Base-by-base conservation (phyloP, 257 asterid genomes). In the Ocimum tenuiflorum region DNA sequence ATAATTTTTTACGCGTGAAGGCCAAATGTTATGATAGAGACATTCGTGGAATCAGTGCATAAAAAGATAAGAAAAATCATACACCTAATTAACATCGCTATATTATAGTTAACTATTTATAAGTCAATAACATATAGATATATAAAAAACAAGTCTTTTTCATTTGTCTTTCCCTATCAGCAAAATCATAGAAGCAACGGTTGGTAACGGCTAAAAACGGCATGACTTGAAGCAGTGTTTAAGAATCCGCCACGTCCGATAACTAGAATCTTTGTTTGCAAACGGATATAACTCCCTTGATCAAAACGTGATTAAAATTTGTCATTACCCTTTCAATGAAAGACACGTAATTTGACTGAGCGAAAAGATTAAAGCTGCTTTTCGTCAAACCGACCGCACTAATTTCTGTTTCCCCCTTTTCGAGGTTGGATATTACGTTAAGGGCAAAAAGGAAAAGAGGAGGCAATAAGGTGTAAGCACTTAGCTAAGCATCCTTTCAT, bases 231-330 rank as follows among this genome's bases (percentile, higher is more conserved):
- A 51, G 18, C 52, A 54, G 62, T 77, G 71, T 42, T 36, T 72
- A 3, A 60, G 5, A 17, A 59, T n/a, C n/a, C 10, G 80, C 73
- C 83, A 79, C 83, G 82, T 53, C 23, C 4, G 4, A 3, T 12
- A 20, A 24, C 35, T 8, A 41, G 76, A 73, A 56, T 82, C 75
- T 69, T 61, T 62, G 70, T 50, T 10, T 39, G n/a, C 64, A 33
- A 62, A 57, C 62, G 46, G 61, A 54, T 15, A 45, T 49, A 13
- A 42, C 15, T 22, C 24, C 54, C 38, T 60, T 43, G 33, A 65
- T 36, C 60, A 41, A 82, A 76, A 80, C 83, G 78, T 80, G 84
- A 49, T 46, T n/a, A 2, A 23, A 77, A 60, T 73, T 71, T 73
- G 56, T 56, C 42, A 51, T 18, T 52, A 18, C 29, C 75, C 76